Conservation (phyloP, 345 rosid species). For the Citrus reticulata region DNA sequence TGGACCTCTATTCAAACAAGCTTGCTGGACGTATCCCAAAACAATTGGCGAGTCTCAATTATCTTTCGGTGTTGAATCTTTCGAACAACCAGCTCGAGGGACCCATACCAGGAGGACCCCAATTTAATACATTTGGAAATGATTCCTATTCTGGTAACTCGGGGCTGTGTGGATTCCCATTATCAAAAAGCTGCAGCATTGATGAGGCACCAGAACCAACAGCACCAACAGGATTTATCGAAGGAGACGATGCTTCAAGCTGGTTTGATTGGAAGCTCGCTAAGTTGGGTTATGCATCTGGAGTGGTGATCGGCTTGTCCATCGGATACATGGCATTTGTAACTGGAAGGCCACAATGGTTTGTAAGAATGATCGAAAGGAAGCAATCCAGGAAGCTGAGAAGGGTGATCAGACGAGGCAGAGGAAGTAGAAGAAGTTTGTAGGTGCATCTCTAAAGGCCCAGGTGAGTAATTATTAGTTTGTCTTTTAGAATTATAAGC, state of each 20-base stretch:
- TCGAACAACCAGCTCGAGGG: background rate
- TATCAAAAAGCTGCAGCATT: background rate
- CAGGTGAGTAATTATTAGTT: too few species aligned
- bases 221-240: background rate
- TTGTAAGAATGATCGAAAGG: too few species aligned
- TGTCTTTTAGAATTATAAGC: too few species aligned
- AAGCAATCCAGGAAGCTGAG: too few species aligned
- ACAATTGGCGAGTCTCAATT: background rate
- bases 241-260: background rate
- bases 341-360: too few species aligned
- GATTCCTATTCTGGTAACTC: background rate
- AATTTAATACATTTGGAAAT: background rate
- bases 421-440: too few species aligned
- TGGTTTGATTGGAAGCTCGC: background rate
- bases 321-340: too few species aligned
- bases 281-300: background rate
- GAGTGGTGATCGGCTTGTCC: background rate
- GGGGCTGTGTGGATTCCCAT: background rate
- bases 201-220: background rate
- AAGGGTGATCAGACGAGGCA: too few species aligned
- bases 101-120: background rate
- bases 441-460: too few species aligned
- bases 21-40: background rate
- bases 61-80: background rate
- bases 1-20: background rate